phyloP scores from a whole-genome alignment of 345 rosid species.

The Salix viminalis region DNA sequence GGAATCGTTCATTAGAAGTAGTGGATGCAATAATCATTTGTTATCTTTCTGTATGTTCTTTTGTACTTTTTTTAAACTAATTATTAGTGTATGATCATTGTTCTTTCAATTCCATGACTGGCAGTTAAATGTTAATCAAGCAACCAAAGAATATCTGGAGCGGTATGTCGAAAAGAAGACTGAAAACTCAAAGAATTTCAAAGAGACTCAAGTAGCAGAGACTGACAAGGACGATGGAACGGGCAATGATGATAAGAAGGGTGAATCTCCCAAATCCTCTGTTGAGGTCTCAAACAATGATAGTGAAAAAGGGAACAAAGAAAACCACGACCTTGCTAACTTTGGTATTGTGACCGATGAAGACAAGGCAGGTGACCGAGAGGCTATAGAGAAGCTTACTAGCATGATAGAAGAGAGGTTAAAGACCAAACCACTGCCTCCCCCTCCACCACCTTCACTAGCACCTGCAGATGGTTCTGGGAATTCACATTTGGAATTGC shows the following conservation, averaged over 20 bases:
- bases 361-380: slow-evolving; percentile 74
- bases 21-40: neutral
- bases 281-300: slow-evolving; percentile 45
- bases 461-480: slow-evolving; percentile 48
- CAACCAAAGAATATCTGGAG: slow-evolving; percentile 77
- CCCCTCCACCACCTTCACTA: slow-evolving; percentile 83
- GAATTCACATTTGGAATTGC: slow-evolving; percentile 43
- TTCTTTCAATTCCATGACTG: neutral
- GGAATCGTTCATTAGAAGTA: neutral
- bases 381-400: slow-evolving; percentile 61
- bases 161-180: slow-evolving; percentile 76
- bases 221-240: slow-evolving; percentile 46
- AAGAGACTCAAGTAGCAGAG: slow-evolving; percentile 43
- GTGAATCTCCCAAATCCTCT: slow-evolving; percentile 28
- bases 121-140: slow-evolving; percentile 87
- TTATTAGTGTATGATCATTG: neutral
- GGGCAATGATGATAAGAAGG: slow-evolving; percentile 37
- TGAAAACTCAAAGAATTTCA: slow-evolving; percentile 59
- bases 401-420: slow-evolving; percentile 77
- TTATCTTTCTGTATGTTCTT: neutral
- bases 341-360: slow-evolving; percentile 79
- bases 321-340: slow-evolving; percentile 50
- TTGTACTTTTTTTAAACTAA: neutral
- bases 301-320: slow-evolving; percentile 46
- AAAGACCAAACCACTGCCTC: slow-evolving; percentile 79